Evolutionary conservation across 2,329 filamentous ascomycete genomes (phyloP), one percentile per base, ranked within the genome.

Genomic region (Beauveria brongniartii): DNA sequence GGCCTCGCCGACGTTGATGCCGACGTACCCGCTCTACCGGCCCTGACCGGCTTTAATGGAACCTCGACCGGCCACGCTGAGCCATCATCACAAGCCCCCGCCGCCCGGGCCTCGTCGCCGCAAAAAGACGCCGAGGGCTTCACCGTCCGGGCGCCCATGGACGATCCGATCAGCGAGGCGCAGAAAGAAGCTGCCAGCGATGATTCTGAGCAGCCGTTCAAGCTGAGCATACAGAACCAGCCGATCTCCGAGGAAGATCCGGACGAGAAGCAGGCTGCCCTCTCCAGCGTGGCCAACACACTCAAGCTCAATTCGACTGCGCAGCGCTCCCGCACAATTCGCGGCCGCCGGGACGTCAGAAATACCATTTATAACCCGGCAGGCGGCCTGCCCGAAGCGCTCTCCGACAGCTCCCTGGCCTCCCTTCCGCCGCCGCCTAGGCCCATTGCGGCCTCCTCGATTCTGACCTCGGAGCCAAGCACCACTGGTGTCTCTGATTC

Each of bases 271-370:
- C 79, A 87, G 67, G 89, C 88, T 22, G 90, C 90, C 2, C 74
- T 93, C 55, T 88, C 89, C 3, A 92, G 82, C 67, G 86, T 94
- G 53, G 86, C 87, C 34, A 91, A 87, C 67, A 89, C 87, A 2
- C 76, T 95, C 43, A 86, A 87, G 61, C 74, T 80, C 68, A 79
- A 85, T 28, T 82, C 86, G 61, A 82, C 91, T 22, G 82, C 83
- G 61, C 84, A 89, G 28, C 89, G 86, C 68, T 77, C 83, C 16
- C 88, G 90, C 51, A 97, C 92, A 16, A 79, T 96, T 18, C 85
- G 94, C 66, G 94, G 94, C 56, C 88, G 94, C 63, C 84, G 94
- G 70, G 93, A 97, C 71, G 91, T 95, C 64, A 85, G 93, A 62
- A 96, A 96, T 73, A 97, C 92, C 1, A 87, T 96, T 59, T 93